Percentiles rank a stretch among this genome's conserved stretches.
Conservation (phyloP, 2,329 filamentous ascomycete genomes). For the Fusarium sp. region DNA sequence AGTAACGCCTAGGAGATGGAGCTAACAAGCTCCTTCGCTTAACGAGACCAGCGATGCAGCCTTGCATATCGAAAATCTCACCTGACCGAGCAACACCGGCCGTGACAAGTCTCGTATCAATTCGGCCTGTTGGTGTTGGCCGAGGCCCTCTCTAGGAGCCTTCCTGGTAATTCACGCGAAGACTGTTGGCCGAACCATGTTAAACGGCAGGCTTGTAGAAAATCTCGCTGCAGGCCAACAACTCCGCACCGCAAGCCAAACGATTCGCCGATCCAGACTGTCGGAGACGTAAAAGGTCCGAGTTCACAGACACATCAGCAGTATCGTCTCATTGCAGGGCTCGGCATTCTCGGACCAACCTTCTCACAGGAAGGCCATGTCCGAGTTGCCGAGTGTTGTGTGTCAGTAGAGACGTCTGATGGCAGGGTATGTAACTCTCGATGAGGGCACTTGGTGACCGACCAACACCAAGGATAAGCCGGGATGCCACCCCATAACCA, state of each 20-base stretch:
- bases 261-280: slow-evolving; percentile 19
- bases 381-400: neutral
- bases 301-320: neutral
- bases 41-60: slow-evolving; percentile 13
- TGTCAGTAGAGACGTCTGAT: neutral
- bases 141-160: neutral
- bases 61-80: slow-evolving; percentile 40
- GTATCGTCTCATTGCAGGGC: slow-evolving; percentile 11
- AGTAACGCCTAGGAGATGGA: slow-evolving; percentile 1
- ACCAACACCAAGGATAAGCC: neutral
- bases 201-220: neutral
- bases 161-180: slow-evolving; percentile 11
- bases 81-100: slow-evolving; percentile 34
- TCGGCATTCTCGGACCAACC: slow-evolving; percentile 9
- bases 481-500: neutral
- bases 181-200: slow-evolving; percentile 15
- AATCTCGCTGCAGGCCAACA: slow-evolving; percentile 28
- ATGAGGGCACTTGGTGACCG: neutral
- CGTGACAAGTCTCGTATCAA: neutral
- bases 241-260: slow-evolving; percentile 2
- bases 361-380: slow-evolving; percentile 17
- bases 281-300: slow-evolving; percentile 13
- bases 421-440: neutral
- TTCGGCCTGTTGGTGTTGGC: neutral
- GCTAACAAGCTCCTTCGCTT: slow-evolving; percentile 18